These are phyloP conservation scores for Helotiales sp. DNA, from an alignment of 2,329 filamentous ascomycete genomes.

Conservation along the genomic window DNA sequence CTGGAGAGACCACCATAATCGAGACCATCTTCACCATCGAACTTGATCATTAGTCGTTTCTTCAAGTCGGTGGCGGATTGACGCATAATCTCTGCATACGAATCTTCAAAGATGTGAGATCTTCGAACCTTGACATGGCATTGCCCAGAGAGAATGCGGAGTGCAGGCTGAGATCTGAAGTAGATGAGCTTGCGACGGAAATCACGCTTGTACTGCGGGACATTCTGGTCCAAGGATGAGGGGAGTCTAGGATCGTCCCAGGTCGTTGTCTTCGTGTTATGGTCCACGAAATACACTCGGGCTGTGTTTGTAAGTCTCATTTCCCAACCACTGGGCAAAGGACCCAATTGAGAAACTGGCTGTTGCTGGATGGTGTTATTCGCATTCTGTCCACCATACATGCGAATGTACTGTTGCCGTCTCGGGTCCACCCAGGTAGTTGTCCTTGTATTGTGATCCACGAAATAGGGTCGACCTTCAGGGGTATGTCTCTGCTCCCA, in stretches of 20 bases:
- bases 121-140: constrained; percentile 97
- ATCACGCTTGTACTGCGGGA: constrained; percentile 99
- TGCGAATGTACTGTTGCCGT: constrained; percentile 95
- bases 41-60: constrained; percentile 99
- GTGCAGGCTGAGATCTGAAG: constrained; percentile 95
- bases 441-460: constrained; percentile 96
- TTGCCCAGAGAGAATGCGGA: constrained; percentile 93
- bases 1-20: constrained; percentile 97
- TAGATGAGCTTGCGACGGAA: constrained; percentile 98
- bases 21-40: constrained; percentile 95
- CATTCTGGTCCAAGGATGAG: constrained; percentile 95
- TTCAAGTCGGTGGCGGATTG: constrained; percentile 95
- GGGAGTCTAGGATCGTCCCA: constrained; percentile 97
- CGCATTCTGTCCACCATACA: constrained; percentile 89
- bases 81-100: constrained; percentile 96
- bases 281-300: constrained; percentile 97
- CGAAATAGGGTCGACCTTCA: constrained; percentile 93
- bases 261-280: constrained; percentile 99
- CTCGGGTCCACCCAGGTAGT: constrained; percentile 98
- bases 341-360: constrained; percentile 93
- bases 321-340: constrained; percentile 96
- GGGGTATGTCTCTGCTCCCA: constrained; percentile 98
- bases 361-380: constrained; percentile 93
- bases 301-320: constrained; percentile 99
- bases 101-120: constrained; percentile 98